These are phyloP conservation scores for Apiospora sp. DNA, from an alignment of 2,329 filamentous ascomycete species.

Conservation along the genomic window DNA sequence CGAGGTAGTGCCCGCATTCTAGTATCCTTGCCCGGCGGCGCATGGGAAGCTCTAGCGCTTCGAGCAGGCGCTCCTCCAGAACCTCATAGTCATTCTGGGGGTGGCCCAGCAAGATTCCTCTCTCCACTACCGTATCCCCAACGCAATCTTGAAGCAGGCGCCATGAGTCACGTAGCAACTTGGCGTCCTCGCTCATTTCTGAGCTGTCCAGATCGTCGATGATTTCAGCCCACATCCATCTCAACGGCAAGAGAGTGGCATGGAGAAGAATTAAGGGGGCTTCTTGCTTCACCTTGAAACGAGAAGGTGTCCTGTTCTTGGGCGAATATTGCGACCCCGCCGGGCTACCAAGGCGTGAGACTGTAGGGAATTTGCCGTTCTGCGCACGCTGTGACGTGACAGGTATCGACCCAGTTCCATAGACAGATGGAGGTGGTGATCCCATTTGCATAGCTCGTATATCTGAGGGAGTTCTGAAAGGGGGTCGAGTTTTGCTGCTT, in stretches of 20 bases:
- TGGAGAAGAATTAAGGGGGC: slow-evolving; percentile 80
- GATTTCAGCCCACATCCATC: slow-evolving; percentile 69
- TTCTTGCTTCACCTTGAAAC: slow-evolving; percentile 64
- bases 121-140: slow-evolving; percentile 75
- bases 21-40: slow-evolving; percentile 71
- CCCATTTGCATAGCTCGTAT: slow-evolving; percentile 77
- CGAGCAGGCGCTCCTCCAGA: slow-evolving; percentile 78
- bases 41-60: slow-evolving; percentile 75
- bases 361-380: slow-evolving; percentile 58
- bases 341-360: slow-evolving; percentile 66
- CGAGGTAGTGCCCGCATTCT: slow-evolving; percentile 79
- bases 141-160: slow-evolving; percentile 73
- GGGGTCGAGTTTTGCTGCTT: slow-evolving; percentile 66
- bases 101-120: slow-evolving; percentile 79
- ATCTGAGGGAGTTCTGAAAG: slow-evolving; percentile 74
- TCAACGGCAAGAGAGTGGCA: slow-evolving; percentile 76
- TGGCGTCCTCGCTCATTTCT: slow-evolving; percentile 49
- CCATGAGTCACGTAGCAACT: slow-evolving; percentile 68
- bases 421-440: slow-evolving; percentile 67
- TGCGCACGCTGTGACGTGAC: slow-evolving; percentile 61
- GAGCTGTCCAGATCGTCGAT: slow-evolving; percentile 51
- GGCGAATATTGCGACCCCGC: slow-evolving; percentile 61
- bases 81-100: slow-evolving; percentile 83
- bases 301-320: slow-evolving; percentile 60
- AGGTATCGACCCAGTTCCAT: slow-evolving; percentile 35